These are phyloP conservation scores for Forsythia suspensa DNA, from an alignment of 257 asterid genomes.

Conservation along the genomic window DNA sequence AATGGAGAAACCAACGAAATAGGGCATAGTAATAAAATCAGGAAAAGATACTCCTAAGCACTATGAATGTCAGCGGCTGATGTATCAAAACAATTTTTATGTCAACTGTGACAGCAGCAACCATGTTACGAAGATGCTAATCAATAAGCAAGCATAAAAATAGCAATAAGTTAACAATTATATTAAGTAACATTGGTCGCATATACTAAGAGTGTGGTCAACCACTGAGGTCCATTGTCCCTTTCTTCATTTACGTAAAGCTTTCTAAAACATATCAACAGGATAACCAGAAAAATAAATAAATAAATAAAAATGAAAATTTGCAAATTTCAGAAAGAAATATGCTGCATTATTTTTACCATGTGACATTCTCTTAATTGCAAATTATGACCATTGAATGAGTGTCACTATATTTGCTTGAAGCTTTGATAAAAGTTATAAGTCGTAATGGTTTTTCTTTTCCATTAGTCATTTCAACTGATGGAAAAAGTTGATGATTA, in stretches of 20 bases:
- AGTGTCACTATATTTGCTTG: not conserved
- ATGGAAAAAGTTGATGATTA: not conserved
- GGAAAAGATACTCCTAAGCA: not conserved
- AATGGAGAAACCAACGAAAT: not conserved
- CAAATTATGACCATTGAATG: not conserved
- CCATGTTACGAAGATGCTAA: not conserved
- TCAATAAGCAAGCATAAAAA: not conserved
- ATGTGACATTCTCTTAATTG: constrained; percentile 16
- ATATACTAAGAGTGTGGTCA: not conserved
- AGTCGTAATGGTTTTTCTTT: not conserved
- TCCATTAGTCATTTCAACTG: not conserved
- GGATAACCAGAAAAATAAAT: not conserved
- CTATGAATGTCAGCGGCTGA: not conserved
- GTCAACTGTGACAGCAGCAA: not conserved
- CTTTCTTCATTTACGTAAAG: not conserved
- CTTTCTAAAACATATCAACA: not conserved
- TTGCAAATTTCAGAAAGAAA: not conserved
- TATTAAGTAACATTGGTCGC: not conserved
- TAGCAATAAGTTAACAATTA: not conserved
- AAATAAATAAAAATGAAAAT: not conserved
- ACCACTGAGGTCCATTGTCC: not conserved
- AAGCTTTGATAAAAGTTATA: not conserved
- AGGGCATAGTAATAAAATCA: not conserved
- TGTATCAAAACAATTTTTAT: not conserved
- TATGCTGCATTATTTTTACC: not conserved